A percentile compares a stretch with the other conserved stretches of the same genome.
Evolutionary conservation across 768 basidiomycete species (phyloP).

Genomic region (Pleurotus eryngii): DNA sequence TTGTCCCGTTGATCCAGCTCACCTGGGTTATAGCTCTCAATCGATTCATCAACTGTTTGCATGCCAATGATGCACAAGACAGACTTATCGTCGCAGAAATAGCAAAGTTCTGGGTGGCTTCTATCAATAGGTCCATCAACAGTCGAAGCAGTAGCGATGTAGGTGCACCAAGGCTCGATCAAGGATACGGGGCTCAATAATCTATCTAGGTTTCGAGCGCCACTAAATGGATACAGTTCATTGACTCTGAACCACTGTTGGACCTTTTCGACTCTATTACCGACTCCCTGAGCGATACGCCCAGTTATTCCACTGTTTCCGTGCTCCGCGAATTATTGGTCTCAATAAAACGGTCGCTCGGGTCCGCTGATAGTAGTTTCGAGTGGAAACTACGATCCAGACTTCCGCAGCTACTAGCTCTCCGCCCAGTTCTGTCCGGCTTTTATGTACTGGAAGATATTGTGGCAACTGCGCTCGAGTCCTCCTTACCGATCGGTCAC

Average conservation of each 20-base stretch:
- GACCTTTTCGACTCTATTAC: slow-evolving; percentile 39
- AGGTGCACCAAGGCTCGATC: neutral
- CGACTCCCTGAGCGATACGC: slow-evolving; percentile 6
- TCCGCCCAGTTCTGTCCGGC: slow-evolving; percentile 31
- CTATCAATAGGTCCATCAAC: slow-evolving; percentile 11
- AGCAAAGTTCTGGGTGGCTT: slow-evolving; percentile 38
- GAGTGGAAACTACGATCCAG: slow-evolving; percentile 26
- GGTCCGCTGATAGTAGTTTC: slow-evolving; percentile 10
- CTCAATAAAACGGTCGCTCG: slow-evolving; percentile 22
- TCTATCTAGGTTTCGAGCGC: slow-evolving; percentile 21
- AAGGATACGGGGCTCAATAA: neutral
- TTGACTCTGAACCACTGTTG: slow-evolving; percentile 39
- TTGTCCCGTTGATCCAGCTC: neutral
- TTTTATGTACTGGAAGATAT: slow-evolving; percentile 42
- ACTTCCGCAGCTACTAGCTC: slow-evolving; percentile 34
- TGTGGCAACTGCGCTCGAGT: slow-evolving; percentile 38
- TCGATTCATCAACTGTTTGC: slow-evolving; percentile 37
- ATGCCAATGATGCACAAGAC: slow-evolving; percentile 33
- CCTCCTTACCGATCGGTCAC: slow-evolving; percentile 34
- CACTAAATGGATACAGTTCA: slow-evolving; percentile 55
- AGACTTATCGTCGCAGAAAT: slow-evolving; percentile 36
- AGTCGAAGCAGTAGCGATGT: neutral
- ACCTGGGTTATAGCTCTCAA: slow-evolving; percentile 33
- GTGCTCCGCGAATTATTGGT: slow-evolving; percentile 35
- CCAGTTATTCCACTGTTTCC: slow-evolving; percentile 9